Evolutionary conservation across 2,329 filamentous ascomycete species (phyloP), one percentile per base, ranked within the genome.

Genomic region (Trichoderma simmonsii): DNA sequence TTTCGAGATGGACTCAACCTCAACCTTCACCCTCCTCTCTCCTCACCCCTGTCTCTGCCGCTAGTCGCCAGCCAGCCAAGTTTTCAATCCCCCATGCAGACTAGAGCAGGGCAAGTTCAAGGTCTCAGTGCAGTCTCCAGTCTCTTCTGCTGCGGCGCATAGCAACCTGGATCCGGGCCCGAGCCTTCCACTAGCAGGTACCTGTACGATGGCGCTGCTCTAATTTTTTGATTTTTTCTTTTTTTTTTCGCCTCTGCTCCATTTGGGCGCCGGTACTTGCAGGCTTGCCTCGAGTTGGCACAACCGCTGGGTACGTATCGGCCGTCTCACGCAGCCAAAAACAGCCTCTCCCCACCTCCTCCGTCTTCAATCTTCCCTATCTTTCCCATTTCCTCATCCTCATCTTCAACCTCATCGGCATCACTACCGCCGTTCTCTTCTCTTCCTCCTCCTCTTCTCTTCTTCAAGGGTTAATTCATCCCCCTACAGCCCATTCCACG

Each of bases 111-210:
- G 59, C 68, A 70, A 64, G 68, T 70, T 64, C 65, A 62, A 70
- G 60, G 65, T 68, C 65, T 68, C 65, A 68, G 65, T 68, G 65
- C 65, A 68, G 65, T 57, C 32, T 39, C 51, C 26, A 67, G 64
- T 43, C 48, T 43, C 39, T 43, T 43, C 39, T 43, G 64, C 64
- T 67, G 64, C 64, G 32, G 64, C 64, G 64, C 48, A 70, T 43
- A 54, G 57, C 54, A 61, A 64, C 66, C 66, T 64, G 60, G 71
- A 39, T 61, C 71, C 66, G 66, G 66, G 51, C 54, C 71, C 71
- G 66, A 72, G 71, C 32, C 71, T 72, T 72, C 71, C 71, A 72
- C 48, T 61, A 70, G 57, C 59, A 72, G 60, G 66, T 70, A 70
- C 66, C 66, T 70, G 57, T 70, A 70, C 66, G 68, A 71, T 63